Conservation (phyloP, 2,329 filamentous ascomycete genomes). For the Zymoseptoria ardabiliae region DNA sequence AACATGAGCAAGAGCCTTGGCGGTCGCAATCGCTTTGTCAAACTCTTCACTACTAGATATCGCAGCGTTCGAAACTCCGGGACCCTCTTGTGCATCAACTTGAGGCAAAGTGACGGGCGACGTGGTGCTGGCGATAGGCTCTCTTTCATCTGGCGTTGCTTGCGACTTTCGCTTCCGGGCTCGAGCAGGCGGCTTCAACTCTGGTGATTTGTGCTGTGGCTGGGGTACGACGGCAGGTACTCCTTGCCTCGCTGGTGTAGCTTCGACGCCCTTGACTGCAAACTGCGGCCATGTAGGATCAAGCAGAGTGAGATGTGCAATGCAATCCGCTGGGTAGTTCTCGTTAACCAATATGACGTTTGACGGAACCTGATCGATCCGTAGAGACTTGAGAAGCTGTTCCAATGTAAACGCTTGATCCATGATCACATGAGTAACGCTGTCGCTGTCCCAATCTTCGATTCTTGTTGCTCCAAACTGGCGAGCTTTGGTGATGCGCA, state of each 20-base stretch:
- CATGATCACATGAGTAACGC: constrained; percentile 71
- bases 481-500: constrained; percentile 66
- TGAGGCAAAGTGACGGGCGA: neutral
- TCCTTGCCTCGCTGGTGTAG: neutral
- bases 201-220: constrained; percentile 33
- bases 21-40: constrained; percentile 56
- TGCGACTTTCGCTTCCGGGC: neutral
- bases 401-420: constrained; percentile 60
- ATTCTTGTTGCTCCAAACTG: constrained; percentile 71
- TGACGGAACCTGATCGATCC: constrained; percentile 40
- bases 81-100: neutral
- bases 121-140: neutral
- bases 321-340: constrained; percentile 39
- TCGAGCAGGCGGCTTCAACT: constrained; percentile 38
- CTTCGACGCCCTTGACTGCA: constrained; percentile 33
- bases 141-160: neutral
- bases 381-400: constrained; percentile 54
- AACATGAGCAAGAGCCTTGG: constrained; percentile 54
- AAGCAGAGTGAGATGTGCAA: constrained; percentile 32
- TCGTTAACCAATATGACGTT: constrained; percentile 46
- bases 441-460: constrained; percentile 42
- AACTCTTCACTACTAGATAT: constrained; percentile 46
- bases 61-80: neutral
- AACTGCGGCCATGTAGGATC: constrained; percentile 56
- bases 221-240: constrained; percentile 14